Evolutionary conservation across 805 yeast species (phyloP).

Genomic region (Teunomyces cretensis): DNA sequence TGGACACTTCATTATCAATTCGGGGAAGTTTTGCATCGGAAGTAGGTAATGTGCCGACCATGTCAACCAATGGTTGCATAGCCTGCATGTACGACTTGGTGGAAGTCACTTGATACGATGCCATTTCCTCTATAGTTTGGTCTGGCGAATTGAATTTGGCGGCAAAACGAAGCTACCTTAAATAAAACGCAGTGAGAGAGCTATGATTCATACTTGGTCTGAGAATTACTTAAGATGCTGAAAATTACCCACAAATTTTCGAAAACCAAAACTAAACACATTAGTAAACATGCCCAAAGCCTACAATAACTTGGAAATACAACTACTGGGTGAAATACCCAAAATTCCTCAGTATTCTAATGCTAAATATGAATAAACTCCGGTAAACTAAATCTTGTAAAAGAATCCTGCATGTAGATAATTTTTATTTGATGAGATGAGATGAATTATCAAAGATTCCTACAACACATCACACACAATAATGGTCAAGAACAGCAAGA

Average conservation of each 20-base stretch:
- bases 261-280: neutral
- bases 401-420: neutral
- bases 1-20: conserved; percentile 35
- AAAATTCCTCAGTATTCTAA: too few relatives aligned
- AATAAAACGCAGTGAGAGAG: neutral
- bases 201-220: conserved; percentile 4
- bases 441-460: conserved; percentile 1
- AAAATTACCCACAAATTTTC: neutral
- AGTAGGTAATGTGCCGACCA: conserved; percentile 30
- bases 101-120: conserved; percentile 51
- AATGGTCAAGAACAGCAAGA: conserved; percentile 11
- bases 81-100: conserved; percentile 79
- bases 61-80: conserved; percentile 66
- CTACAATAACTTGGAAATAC: too few relatives aligned
- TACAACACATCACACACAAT: conserved; percentile 1
- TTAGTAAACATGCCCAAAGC: neutral
- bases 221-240: neutral
- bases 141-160: neutral
- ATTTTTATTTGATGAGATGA: conserved; percentile 13
- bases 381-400: neutral
- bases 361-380: too few relatives aligned
- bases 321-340: too few relatives aligned
- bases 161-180: neutral
- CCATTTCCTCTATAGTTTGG: conserved; percentile 22
- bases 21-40: conserved; percentile 29